These are phyloP conservation scores for Mesotaenium endlicherianum DNA, from an alignment of 139 green algal genomes.

Conservation along the genomic window DNA sequence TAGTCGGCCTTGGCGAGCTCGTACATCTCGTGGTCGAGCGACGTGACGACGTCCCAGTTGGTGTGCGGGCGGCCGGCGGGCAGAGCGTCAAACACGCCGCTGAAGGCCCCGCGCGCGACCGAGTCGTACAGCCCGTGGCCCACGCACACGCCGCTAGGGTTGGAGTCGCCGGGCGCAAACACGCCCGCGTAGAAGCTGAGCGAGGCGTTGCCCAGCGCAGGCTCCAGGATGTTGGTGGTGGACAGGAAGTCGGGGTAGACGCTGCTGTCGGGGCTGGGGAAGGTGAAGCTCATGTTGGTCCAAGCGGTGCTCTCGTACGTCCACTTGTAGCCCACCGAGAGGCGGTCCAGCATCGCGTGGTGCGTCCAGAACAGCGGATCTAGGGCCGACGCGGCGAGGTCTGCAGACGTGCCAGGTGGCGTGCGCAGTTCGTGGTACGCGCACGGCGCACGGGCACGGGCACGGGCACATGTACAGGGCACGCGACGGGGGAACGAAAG, in stretches of 20 bases:
- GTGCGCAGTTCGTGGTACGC: too few relatives aligned
- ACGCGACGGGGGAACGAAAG: too few relatives aligned
- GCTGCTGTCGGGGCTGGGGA: neutral
- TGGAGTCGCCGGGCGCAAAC: neutral
- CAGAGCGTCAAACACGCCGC: neutral
- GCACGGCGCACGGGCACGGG: too few relatives aligned
- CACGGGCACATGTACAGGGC: too few relatives aligned
- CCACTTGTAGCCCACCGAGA: neutral
- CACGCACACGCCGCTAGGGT: neutral
- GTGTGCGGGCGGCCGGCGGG: too few relatives aligned
- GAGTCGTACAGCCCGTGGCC: neutral
- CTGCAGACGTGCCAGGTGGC: too few relatives aligned
- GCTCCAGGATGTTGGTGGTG: neutral
- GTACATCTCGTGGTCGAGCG: too few relatives aligned
- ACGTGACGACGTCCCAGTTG: too few relatives aligned
- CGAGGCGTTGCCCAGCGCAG: too few relatives aligned
- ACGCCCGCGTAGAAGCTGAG: neutral
- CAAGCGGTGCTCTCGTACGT: neutral
- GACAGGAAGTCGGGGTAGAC: neutral
- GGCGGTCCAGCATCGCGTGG: neutral
- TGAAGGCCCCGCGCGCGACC: neutral
- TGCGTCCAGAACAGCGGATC: slow-evolving; percentile 6
- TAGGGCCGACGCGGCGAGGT: neutral
- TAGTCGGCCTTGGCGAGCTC: too few relatives aligned
- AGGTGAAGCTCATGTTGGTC: neutral